These are phyloP conservation scores for Lactuca sativa DNA, from an alignment of 129 eudicot species.

Conservation along the genomic window DNA sequence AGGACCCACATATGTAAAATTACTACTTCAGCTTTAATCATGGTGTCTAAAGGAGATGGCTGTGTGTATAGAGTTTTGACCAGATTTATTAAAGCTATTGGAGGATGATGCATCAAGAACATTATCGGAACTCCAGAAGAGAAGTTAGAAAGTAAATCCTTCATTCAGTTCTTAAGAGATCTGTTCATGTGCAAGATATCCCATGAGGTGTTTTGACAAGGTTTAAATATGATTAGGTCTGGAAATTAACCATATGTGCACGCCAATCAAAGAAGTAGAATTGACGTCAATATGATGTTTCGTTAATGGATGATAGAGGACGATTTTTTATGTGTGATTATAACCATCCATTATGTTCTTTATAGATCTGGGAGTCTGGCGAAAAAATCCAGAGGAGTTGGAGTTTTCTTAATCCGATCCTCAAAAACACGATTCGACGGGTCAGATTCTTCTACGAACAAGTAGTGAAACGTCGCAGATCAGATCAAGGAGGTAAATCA, in stretches of 20 bases:
- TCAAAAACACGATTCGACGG: conserved; percentile 8
- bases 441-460: conserved; percentile 18
- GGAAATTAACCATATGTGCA: conserved; percentile 5
- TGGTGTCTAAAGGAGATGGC: conserved; percentile 9
- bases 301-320: neutral
- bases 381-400: neutral
- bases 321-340: conserved; percentile 5
- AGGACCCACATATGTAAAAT: conserved; percentile 20
- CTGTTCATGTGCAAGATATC: conserved; percentile 1
- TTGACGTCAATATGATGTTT: conserved; percentile 2
- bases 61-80: neutral
- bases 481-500: conserved; percentile 3
- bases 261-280: neutral
- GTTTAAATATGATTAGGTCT: conserved; percentile 10
- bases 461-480: conserved; percentile 12
- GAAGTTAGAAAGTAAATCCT: conserved; percentile 6
- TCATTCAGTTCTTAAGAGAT: conserved; percentile 1
- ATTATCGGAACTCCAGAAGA: conserved; percentile 13
- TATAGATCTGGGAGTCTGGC: conserved; percentile 20
- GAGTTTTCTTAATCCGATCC: conserved; percentile 8
- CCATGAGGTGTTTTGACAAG: conserved; percentile 18
- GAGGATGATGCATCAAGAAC: conserved; percentile 1
- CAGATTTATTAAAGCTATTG: neutral
- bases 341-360: conserved; percentile 17
- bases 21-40: conserved; percentile 21